Evolutionary conservation across 306 rosid species (phyloP), one percentile per base, ranked within the genome.

Genomic region (Nissolia schottii): DNA sequence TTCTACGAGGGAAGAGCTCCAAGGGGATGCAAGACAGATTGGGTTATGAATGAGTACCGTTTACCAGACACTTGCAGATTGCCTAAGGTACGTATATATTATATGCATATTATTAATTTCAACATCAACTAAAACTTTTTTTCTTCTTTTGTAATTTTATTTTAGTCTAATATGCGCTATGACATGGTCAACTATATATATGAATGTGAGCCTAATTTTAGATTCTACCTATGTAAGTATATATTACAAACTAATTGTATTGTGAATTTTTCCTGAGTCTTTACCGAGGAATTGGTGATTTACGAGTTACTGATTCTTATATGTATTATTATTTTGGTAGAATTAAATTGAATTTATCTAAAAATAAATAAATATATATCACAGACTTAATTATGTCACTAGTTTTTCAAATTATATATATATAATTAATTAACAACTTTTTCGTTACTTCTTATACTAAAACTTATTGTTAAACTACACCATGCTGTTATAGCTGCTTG

Each of bases 11-110:
- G 99, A 28, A 88, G 96, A 79, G 97, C 99, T 1, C 96, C 97
- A 0, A 63, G 90, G 12, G 97, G 99, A 64, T 71, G 8, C 77
- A 94, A 94, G 81, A 94, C 97, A 3, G 99, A 94, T 50, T 94
- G 99, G 99, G 92, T 94, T 55, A 94, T 94, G 99, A 94, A 94
- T 25, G 99, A 94, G 76, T 94, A 91, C 74, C 99, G 97, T 67
- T 72, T 94, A 49, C 97, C 97, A 2, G 97, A 91, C 74, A 74
- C 80, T 75, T 79, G 72, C 55, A 64, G 60, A 28, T 64, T 84
- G 60, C 89, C 87, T 0, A 91, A 91, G 96, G 98, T 92, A 85
- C 27, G 63, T 18, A 6, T 14, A 1, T 45, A 2, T 34, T 40
- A 35, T 14, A 6, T 7, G 3, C 29, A 32, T 3, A 18, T 31